Conservation (phyloP, 2,329 filamentous ascomycete species). For the Mollisiaceae sp. region DNA sequence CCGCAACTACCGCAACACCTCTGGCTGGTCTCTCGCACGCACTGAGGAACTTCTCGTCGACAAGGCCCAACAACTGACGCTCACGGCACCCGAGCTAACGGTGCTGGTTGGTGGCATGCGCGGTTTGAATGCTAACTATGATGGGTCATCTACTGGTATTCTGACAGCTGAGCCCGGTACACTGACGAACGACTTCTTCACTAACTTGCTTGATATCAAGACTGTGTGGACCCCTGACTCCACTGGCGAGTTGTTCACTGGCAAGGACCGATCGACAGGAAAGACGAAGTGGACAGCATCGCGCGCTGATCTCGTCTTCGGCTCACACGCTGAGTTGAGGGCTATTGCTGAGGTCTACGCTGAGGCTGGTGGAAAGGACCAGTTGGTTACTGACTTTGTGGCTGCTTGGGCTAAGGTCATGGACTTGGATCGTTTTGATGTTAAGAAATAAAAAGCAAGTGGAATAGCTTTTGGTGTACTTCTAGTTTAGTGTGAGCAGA, state of each 20-base stretch:
- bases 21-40: slow-evolving; percentile 52
- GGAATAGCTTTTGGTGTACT: no score
- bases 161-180: slow-evolving; percentile 59
- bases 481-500: no score
- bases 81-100: slow-evolving; percentile 60
- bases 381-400: slow-evolving; percentile 63
- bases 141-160: slow-evolving; percentile 58
- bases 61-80: slow-evolving; percentile 59
- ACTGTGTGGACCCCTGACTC: slow-evolving; percentile 55
- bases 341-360: slow-evolving; percentile 63
- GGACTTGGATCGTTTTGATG: slow-evolving; percentile 62
- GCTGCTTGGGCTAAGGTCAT: slow-evolving; percentile 64
- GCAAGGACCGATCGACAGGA: slow-evolving; percentile 59
- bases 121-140: slow-evolving; percentile 59
- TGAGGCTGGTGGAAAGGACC: slow-evolving; percentile 52
- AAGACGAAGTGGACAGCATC: slow-evolving; percentile 61
- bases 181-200: slow-evolving; percentile 66
- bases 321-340: slow-evolving; percentile 62
- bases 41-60: slow-evolving; percentile 63
- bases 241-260: slow-evolving; percentile 55
- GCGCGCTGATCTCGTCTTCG: slow-evolving; percentile 61
- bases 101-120: slow-evolving; percentile 63
- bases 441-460: slow-evolving; percentile 32
- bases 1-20: slow-evolving; percentile 60
- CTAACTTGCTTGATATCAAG: slow-evolving; percentile 61